Base-by-base conservation (phyloP, 495 filamentous ascomycete species). In the Aspergillus ellipticus region DNA sequence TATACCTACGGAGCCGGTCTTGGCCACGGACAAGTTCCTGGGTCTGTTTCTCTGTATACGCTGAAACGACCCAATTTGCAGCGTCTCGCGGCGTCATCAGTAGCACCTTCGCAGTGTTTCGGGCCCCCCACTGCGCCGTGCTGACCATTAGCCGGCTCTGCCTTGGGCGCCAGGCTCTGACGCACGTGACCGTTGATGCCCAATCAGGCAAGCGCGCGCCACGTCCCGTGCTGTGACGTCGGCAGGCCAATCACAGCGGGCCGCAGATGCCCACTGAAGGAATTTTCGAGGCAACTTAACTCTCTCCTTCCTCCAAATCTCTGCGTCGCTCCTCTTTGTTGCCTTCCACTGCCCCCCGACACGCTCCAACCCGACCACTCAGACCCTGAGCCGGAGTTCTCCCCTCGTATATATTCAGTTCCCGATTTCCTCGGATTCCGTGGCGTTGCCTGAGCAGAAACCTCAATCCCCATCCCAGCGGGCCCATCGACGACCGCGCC, bases 211-310 rank as follows among this genome's bases (percentile, higher is more conserved):
- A 64, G 53, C 47, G 49, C 46, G 55, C 64, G 59, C 62, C 64
- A 69, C 66, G 55, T 33, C 51, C 49, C 52, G 57, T 52, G 58
- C 61, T 47, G 58, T 66, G 70, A 71, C 68, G 68, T 70, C 53
- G 26, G 1, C 29, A 33, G 41, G 33, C 72, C 72, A 77, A 74
- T 75, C 58, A 73, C 43, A 39, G 37, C 15, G n/a, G 10, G 35
- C 8, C 31, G 43, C 13, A 17, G 41, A 42, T 49, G 49, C 66
- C 72, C 70, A 72, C 69, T 52, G 62, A 63, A 63, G 49, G 58
- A 55, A 66, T 54, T 68, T 75, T 71, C 66, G 51, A 52, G 31
- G 45, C 42, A 52, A 57, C 10, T 49, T 28, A 47, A 54, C 45
- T 54, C 43, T 39, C 17, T 54, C 20, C 28, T 17, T 46, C 43